These are phyloP conservation scores for Cladosporium sp. DNA, from an alignment of 2,329 filamentous ascomycete species.

Conservation along the genomic window DNA sequence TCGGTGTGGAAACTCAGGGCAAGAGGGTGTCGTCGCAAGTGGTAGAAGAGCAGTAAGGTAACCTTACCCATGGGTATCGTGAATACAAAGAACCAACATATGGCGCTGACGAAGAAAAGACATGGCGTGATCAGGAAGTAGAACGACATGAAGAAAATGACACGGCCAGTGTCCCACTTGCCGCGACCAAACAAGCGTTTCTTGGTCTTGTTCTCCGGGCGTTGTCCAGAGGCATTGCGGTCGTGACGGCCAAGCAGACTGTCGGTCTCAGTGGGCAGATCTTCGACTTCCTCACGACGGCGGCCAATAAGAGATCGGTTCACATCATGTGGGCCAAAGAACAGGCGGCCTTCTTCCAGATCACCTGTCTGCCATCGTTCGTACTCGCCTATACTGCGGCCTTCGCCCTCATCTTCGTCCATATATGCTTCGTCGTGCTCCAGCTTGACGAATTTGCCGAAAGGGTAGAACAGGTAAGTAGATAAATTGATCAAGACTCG, in stretches of 20 bases:
- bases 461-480: slow-evolving; percentile 88
- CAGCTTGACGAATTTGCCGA: slow-evolving; percentile 91
- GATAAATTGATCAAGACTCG: slow-evolving; percentile 78
- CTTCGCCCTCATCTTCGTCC: slow-evolving; percentile 92
- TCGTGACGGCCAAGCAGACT: slow-evolving; percentile 65
- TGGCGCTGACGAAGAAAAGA: slow-evolving; percentile 75
- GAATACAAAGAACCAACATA: slow-evolving; percentile 97
- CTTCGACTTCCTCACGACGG: slow-evolving; percentile 83
- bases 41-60: slow-evolving; percentile 81
- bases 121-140: slow-evolving; percentile 86
- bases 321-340: slow-evolving; percentile 74
- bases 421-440: slow-evolving; percentile 91
- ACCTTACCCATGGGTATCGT: slow-evolving; percentile 98
- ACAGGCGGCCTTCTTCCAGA: slow-evolving; percentile 88
- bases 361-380: slow-evolving; percentile 99
- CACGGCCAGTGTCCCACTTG: slow-evolving; percentile 89
- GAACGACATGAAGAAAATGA: slow-evolving; percentile 95
- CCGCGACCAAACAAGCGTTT: slow-evolving; percentile 88
- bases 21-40: slow-evolving; percentile 85
- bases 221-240: slow-evolving; percentile 25
- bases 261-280: slow-evolving; percentile 70
- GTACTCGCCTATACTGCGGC: slow-evolving; percentile 95
- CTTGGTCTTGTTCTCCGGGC: slow-evolving; percentile 51
- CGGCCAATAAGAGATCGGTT: slow-evolving; percentile 79
- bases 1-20: slow-evolving; percentile 92